A percentile compares a stretch with the other conserved stretches of the same genome.
Conservation (phyloP, 371 early-diverging fungal species). For the Smittium mucronatum region DNA sequence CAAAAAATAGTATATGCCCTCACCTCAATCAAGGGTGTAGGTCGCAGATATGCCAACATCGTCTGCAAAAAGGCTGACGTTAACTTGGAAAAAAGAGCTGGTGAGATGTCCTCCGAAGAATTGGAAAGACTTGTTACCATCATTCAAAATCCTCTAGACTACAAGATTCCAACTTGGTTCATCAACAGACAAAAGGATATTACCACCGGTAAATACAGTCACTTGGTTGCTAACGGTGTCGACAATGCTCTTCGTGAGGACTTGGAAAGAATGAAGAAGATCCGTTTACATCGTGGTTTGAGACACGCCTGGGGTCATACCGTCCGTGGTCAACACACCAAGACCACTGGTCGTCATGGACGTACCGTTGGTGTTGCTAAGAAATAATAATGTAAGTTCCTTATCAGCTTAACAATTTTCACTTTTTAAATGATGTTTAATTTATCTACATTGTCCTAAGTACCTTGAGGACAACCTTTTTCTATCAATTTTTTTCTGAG, state of each 20-base stretch:
- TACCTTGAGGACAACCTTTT: background rate
- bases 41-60: constrained; percentile 94
- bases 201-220: constrained; percentile 83
- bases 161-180: constrained; percentile 97
- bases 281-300: constrained; percentile 92
- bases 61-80: constrained; percentile 98
- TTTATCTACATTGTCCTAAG: constrained; percentile 30
- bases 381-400: constrained; percentile 31
- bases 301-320: constrained; percentile 95
- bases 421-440: constrained; percentile 12
- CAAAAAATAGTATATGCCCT: constrained; percentile 91
- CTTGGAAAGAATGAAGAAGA: constrained; percentile 93
- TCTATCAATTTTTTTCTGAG: background rate
- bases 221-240: constrained; percentile 87
- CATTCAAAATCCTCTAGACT: constrained; percentile 83
- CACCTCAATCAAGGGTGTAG: constrained; percentile 97
- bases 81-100: constrained; percentile 92
- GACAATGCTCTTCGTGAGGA: constrained; percentile 95
- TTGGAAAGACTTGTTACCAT: constrained; percentile 78
- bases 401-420: background rate
- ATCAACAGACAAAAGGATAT: constrained; percentile 97
- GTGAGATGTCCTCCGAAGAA: constrained; percentile 91
- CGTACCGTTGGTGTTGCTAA: constrained; percentile 95
- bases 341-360: constrained; percentile 97
- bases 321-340: constrained; percentile 90